Percentiles rank a stretch among this genome's conserved stretches.
These are phyloP conservation scores for Russula sp. DNA, from an alignment of 768 basidiomycete species.

Conservation along the genomic window DNA sequence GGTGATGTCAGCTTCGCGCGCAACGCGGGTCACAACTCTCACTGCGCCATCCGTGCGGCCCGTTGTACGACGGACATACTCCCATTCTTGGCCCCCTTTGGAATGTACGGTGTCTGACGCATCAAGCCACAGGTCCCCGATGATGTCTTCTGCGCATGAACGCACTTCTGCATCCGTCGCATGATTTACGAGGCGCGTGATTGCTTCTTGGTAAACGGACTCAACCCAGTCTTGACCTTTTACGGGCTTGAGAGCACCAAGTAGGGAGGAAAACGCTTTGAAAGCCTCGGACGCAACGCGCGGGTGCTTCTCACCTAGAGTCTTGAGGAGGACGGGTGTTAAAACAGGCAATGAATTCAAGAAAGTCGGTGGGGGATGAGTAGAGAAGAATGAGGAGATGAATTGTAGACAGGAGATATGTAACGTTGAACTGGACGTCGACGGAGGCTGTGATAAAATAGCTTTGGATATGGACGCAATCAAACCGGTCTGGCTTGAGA, in stretches of 20 bases:
- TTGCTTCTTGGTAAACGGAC: slow-evolving; percentile 65
- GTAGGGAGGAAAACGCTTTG: slow-evolving; percentile 75
- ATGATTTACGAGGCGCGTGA: slow-evolving; percentile 59
- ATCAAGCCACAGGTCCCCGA: slow-evolving; percentile 83
- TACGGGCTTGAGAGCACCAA: slow-evolving; percentile 67
- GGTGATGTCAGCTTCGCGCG: slow-evolving; percentile 58
- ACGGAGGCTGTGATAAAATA: slow-evolving; percentile 58
- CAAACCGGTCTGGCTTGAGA: slow-evolving; percentile 58
- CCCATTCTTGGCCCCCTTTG: slow-evolving; percentile 73
- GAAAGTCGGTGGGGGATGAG: slow-evolving; percentile 58
- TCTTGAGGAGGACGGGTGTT: slow-evolving; percentile 66
- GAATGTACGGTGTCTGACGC: slow-evolving; percentile 63
- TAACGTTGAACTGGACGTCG: slow-evolving; percentile 72
- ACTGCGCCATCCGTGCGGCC: slow-evolving; percentile 73
- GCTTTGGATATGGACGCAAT: slow-evolving; percentile 59
- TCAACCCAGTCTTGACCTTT: slow-evolving; percentile 61
- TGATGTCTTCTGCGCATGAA: slow-evolving; percentile 67
- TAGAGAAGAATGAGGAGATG: slow-evolving; percentile 73
- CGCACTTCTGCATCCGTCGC: slow-evolving; percentile 93
- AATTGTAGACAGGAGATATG: slow-evolving; percentile 83
- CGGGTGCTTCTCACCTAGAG: slow-evolving; percentile 77
- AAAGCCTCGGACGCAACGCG: slow-evolving; percentile 85
- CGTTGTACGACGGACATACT: slow-evolving; percentile 60
- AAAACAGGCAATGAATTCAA: slow-evolving; percentile 53
- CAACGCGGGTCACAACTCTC: slow-evolving; percentile 77